A percentile compares a stretch with the other conserved stretches of the same genome.
phyloP scores from a whole-genome alignment of 768 basidiomycete species.

The Pleurotus salmoneostramineus region DNA sequence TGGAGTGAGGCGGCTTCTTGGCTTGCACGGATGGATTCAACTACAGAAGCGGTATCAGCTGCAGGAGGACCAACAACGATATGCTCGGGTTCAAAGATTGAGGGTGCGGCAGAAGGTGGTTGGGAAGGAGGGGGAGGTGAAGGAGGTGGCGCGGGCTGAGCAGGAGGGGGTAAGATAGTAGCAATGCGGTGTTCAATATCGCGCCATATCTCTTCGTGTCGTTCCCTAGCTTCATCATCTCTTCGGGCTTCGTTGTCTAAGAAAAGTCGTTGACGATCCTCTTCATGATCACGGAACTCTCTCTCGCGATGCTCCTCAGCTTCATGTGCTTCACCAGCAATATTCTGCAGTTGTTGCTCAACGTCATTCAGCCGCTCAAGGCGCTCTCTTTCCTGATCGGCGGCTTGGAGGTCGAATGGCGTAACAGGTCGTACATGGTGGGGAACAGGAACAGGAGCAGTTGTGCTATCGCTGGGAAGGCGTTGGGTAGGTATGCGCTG shows the following conservation, averaged over 20 bases:
- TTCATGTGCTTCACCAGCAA: slow-evolving; percentile 46
- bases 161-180: slow-evolving; percentile 26
- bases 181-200: slow-evolving; percentile 35
- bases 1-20: slow-evolving; percentile 55
- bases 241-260: slow-evolving; percentile 55
- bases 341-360: slow-evolving; percentile 44
- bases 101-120: slow-evolving; percentile 1
- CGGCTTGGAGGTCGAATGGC: slow-evolving; percentile 34
- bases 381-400: slow-evolving; percentile 47
- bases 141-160: slow-evolving; percentile 11
- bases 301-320: slow-evolving; percentile 62
- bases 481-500: slow-evolving; percentile 4
- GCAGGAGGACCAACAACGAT: slow-evolving; percentile 3
- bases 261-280: slow-evolving; percentile 60
- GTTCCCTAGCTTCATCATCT: slow-evolving; percentile 49
- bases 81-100: slow-evolving; percentile 13
- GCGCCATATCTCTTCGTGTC: slow-evolving; percentile 41
- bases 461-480: slow-evolving; percentile 3
- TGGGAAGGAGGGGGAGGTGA: not conserved
- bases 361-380: slow-evolving; percentile 55
- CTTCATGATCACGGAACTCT: slow-evolving; percentile 63
- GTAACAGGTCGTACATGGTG: slow-evolving; percentile 29
- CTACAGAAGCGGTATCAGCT: slow-evolving; percentile 32
- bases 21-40: slow-evolving; percentile 36
- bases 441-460: slow-evolving; percentile 14